A percentile compares a stretch with the other conserved stretches of the same genome.
phyloP scores from a whole-genome alignment of 257 asterid species.

The Gentiana dahurica region DNA sequence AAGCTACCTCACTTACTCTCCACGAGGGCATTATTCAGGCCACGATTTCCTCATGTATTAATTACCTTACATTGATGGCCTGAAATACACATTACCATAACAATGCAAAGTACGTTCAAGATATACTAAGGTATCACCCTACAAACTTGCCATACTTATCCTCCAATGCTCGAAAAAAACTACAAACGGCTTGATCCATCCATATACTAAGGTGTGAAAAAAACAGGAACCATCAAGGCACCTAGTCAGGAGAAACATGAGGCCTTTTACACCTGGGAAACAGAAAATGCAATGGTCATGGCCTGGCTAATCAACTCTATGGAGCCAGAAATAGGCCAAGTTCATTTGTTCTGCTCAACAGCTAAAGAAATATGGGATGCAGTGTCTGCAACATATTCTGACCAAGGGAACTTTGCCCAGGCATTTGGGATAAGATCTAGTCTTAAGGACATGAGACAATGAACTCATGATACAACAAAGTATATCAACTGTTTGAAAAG shows the following conservation, averaged over 20 bases:
- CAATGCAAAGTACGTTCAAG: no score
- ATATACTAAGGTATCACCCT: no score
- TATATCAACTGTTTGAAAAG: background rate
- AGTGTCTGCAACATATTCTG: background rate
- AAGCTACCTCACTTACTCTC: no score
- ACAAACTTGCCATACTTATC: no score
- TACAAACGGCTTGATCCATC: no score
- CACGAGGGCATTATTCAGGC: no score
- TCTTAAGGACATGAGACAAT: background rate
- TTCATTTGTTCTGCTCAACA: background rate
- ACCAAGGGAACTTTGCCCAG: no score
- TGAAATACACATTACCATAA: no score
- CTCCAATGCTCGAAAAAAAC: no score
- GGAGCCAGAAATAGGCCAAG: slow-evolving; percentile 2
- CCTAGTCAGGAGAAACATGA: background rate
- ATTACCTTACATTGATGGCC: no score
- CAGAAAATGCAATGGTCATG: slow-evolving; percentile 5
- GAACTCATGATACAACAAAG: background rate
- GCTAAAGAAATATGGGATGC: background rate
- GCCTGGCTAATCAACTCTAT: slow-evolving; percentile 2
- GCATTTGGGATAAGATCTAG: no score
- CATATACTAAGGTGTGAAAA: background rate
- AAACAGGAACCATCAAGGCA: background rate
- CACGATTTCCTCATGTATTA: no score
- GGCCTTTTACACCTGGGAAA: background rate